Evolutionary conservation across 306 rosid species (phyloP).

Genomic region (Quercus dentata): DNA sequence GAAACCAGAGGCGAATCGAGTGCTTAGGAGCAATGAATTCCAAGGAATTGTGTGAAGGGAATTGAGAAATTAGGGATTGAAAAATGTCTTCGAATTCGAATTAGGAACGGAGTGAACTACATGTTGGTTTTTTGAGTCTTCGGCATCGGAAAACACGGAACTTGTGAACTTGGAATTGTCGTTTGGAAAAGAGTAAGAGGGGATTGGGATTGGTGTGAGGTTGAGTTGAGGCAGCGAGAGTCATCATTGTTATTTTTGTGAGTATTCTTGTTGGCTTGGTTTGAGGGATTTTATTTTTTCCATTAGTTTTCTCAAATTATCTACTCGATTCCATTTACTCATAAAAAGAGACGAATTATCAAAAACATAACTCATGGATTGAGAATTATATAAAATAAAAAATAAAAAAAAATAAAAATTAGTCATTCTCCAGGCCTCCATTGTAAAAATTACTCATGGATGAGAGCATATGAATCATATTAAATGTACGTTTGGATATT

Average conservation of each 20-base stretch:
- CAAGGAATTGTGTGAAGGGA: constrained; percentile 36
- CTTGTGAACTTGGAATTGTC: constrained; percentile 36
- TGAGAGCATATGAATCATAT: no score
- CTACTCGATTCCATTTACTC: no score
- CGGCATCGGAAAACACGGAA: constrained; percentile 51
- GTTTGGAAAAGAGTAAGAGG: constrained; percentile 22
- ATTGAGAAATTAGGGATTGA: constrained; percentile 32
- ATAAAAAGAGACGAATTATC: no score
- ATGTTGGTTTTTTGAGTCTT: constrained; percentile 30
- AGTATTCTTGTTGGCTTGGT: not conserved
- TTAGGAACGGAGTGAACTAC: constrained; percentile 6
- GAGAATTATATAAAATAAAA: no score
- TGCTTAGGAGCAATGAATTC: constrained; percentile 55
- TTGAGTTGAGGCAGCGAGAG: constrained; percentile 3
- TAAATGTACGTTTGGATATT: no score
- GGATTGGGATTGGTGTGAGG: constrained; percentile 2
- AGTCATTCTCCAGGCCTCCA: no score
- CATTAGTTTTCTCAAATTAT: no score
- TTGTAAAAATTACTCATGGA: no score
- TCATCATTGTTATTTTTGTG: not conserved
- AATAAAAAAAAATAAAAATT: no score
- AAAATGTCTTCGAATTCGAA: constrained; percentile 38
- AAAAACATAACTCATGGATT: no score
- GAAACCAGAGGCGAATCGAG: constrained; percentile 59
- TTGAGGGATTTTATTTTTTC: no score